phyloP scores from a whole-genome alignment of 2,329 filamentous ascomycete species.

The Paraconiothyrium sp. region DNA sequence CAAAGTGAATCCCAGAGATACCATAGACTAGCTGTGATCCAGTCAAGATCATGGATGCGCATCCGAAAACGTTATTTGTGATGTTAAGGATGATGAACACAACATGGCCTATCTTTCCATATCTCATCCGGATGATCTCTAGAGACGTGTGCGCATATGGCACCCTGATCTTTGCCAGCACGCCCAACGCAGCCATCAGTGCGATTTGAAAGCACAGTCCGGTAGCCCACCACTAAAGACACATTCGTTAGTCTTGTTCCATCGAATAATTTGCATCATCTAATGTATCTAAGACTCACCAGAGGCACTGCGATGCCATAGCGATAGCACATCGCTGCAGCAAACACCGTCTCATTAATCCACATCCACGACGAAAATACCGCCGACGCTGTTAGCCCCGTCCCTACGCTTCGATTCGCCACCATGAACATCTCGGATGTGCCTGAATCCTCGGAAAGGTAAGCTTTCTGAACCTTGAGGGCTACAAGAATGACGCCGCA shows the following conservation, averaged over 20 bases:
- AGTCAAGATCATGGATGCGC: slow-evolving; percentile 83
- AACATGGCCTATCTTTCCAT: slow-evolving; percentile 74
- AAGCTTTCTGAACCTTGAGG: slow-evolving; percentile 26
- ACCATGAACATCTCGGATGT: slow-evolving; percentile 36
- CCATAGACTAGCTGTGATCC: slow-evolving; percentile 80
- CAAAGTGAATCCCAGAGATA: slow-evolving; percentile 26
- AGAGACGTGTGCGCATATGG: slow-evolving; percentile 51
- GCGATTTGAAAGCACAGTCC: slow-evolving; percentile 38
- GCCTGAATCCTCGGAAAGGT: slow-evolving; percentile 27
- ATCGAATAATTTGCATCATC: background rate
- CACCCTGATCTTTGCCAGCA: slow-evolving; percentile 34
- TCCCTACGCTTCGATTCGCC: slow-evolving; percentile 30
- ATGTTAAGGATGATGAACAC: slow-evolving; percentile 83
- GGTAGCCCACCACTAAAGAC: slow-evolving; percentile 31
- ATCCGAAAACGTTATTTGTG: slow-evolving; percentile 80
- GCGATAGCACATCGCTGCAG: slow-evolving; percentile 34
- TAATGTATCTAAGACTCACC: background rate
- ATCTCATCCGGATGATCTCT: slow-evolving; percentile 82
- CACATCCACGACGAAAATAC: slow-evolving; percentile 32
- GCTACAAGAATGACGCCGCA: slow-evolving; percentile 26
- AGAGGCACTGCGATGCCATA: slow-evolving; percentile 38
- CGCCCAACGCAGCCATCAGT: slow-evolving; percentile 31
- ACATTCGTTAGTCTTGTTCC: background rate
- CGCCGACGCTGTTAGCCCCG: slow-evolving; percentile 30
- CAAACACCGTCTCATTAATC: slow-evolving; percentile 27